Percentiles rank a stretch among this genome's conserved stretches.
Conservation (phyloP, 306 rosid species). For the Parietaria judaica region DNA sequence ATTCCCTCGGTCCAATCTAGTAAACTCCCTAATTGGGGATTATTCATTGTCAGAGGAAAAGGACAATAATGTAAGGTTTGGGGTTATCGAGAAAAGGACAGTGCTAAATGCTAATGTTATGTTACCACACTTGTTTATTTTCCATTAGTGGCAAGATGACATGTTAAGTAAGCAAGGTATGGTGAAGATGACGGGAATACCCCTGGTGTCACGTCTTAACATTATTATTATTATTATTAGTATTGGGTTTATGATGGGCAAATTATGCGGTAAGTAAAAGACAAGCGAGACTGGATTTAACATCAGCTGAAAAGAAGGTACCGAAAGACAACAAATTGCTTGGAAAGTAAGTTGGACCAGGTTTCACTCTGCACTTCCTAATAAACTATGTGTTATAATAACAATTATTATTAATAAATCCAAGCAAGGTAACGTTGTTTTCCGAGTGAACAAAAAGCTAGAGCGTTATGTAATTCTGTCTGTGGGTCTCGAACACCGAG, state of each 20-base stretch:
- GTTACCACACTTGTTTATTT: no score
- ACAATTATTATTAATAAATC: neutral
- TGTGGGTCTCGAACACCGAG: slow-evolving; percentile 28
- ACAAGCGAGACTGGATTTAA: slow-evolving; percentile 3
- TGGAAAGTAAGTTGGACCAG: slow-evolving; percentile 2
- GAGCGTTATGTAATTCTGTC: slow-evolving; percentile 29
- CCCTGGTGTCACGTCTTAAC: slow-evolving; percentile 5
- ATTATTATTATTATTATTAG: neutral
- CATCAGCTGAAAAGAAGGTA: slow-evolving; percentile 1
- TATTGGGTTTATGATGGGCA: neutral
- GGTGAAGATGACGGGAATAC: neutral
- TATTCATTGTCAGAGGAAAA: no score
- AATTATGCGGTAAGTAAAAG: slow-evolving; percentile 11
- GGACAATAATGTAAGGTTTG: no score
- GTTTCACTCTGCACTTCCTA: neutral
- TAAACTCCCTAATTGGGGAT: no score
- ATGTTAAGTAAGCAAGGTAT: neutral
- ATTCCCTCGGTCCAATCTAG: neutral
- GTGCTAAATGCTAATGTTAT: neutral
- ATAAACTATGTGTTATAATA: neutral
- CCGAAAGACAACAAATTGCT: slow-evolving; percentile 4
- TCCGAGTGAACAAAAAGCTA: slow-evolving; percentile 26
- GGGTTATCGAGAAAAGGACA: neutral
- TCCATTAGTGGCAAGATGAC: neutral
- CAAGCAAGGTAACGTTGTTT: slow-evolving; percentile 16